Percentiles rank a stretch among this genome's conserved stretches.
These are phyloP conservation scores for Acidiella bohemica DNA, from an alignment of 495 filamentous ascomycete genomes.

Conservation along the genomic window DNA sequence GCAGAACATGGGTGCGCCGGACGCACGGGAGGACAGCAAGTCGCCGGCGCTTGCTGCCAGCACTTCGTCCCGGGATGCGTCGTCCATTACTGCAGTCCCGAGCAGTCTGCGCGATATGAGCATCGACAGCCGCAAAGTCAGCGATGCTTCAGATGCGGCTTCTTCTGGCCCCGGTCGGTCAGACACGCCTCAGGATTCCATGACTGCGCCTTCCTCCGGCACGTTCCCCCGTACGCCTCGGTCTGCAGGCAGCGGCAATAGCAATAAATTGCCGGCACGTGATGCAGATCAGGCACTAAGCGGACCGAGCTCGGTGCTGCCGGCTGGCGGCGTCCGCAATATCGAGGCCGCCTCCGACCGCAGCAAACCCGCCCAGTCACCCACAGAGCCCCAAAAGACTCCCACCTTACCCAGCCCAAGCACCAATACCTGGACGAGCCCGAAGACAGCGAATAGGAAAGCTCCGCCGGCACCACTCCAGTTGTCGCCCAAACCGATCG, in stretches of 20 bases:
- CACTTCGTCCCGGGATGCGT: background rate
- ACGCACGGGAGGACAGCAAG: conserved; percentile 10
- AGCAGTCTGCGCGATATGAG: conserved; percentile 10
- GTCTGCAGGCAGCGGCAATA: conserved; percentile 7
- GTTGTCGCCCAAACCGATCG: conserved; percentile 34
- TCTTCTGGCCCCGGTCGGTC: conserved; percentile 11
- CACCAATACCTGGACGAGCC: conserved; percentile 15
- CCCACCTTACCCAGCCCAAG: conserved; percentile 7
- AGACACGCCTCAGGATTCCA: conserved; percentile 15
- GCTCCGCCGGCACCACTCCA: conserved; percentile 74
- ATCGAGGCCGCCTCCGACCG: background rate
- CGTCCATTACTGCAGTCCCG: background rate
- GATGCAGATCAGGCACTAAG: background rate
- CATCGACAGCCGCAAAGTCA: conserved; percentile 13
- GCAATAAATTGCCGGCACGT: conserved; percentile 1
- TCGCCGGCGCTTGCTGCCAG: conserved; percentile 7
- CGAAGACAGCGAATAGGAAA: conserved; percentile 39
- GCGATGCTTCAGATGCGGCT: conserved; percentile 13
- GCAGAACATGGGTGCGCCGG: background rate
- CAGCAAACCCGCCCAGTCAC: background rate
- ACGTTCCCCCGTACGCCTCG: conserved; percentile 10
- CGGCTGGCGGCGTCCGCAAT: background rate
- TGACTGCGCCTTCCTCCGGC: conserved; percentile 8
- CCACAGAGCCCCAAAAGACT: background rate
- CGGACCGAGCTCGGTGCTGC: too few species aligned